Evolutionary conservation across 371 early-diverging fungal genomes (phyloP).

Genomic region (Zychaea mexicana): DNA sequence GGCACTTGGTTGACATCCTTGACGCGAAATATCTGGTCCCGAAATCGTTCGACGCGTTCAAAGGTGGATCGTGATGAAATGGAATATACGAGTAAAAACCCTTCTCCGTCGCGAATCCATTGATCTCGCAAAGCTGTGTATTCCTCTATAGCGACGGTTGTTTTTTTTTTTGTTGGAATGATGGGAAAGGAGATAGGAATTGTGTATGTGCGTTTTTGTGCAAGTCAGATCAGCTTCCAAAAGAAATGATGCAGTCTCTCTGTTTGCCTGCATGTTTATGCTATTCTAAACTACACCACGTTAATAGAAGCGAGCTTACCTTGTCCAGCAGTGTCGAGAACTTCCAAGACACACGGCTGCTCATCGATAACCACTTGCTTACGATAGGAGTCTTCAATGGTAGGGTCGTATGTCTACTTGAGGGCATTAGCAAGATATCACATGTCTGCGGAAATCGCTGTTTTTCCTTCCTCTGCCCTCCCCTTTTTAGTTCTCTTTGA

Average conservation of each 20-base stretch:
- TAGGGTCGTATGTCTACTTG: conserved; percentile 90
- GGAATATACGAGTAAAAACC: conserved; percentile 86
- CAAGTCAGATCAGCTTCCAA: no score
- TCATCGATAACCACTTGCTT: conserved; percentile 98
- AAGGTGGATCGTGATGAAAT: conserved; percentile 83
- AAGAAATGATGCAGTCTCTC: no score
- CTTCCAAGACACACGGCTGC: conserved; percentile 90
- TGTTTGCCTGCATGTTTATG: background rate
- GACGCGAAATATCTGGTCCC: conserved; percentile 79
- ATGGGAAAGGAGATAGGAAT: background rate
- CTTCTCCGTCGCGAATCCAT: conserved; percentile 75
- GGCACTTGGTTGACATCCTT: conserved; percentile 82
- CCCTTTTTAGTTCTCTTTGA: no score
- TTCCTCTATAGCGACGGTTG: conserved; percentile 78
- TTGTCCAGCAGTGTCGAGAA: conserved; percentile 95
- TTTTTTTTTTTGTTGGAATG: no score
- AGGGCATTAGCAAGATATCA: background rate
- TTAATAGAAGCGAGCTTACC: no score
- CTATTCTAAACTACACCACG: no score
- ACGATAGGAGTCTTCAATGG: conserved; percentile 95
- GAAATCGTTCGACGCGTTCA: conserved; percentile 78
- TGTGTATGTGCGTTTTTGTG: background rate
- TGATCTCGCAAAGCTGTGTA: conserved; percentile 57
- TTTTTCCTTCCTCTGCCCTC: no score
- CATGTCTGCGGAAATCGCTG: background rate